Percentiles rank a stretch among this genome's conserved stretches.
phyloP scores from a whole-genome alignment of 371 early-diverging fungal genomes.

The Syncephalastrum monosporum region DNA sequence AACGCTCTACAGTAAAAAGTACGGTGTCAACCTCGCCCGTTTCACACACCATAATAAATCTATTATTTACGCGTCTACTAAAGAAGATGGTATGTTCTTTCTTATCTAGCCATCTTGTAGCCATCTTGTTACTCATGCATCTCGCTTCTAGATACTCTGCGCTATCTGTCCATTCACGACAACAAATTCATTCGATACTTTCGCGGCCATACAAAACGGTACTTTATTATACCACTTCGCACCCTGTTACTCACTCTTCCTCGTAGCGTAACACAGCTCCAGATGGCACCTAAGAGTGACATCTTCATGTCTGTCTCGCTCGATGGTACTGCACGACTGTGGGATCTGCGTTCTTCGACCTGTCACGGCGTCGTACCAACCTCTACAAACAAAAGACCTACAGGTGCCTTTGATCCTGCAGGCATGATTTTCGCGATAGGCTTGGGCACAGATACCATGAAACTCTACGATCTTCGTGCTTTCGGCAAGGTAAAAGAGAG shows the following conservation, averaged over 20 bases:
- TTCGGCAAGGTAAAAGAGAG: slow-evolving; percentile 4
- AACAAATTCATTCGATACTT: slow-evolving; percentile 93
- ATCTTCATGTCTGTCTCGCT: slow-evolving; percentile 69
- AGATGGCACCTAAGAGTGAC: slow-evolving; percentile 81
- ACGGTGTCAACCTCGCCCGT: slow-evolving; percentile 79
- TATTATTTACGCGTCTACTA: slow-evolving; percentile 89
- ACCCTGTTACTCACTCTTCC: background rate
- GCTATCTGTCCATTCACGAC: slow-evolving; percentile 90
- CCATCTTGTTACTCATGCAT: background rate
- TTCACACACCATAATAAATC: slow-evolving; percentile 79
- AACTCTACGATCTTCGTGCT: slow-evolving; percentile 74
- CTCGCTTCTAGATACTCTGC: slow-evolving; percentile 67
- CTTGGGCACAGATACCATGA: slow-evolving; percentile 35
- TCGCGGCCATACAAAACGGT: slow-evolving; percentile 79
- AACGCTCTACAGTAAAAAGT: slow-evolving; percentile 76
- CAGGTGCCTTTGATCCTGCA: slow-evolving; percentile 78
- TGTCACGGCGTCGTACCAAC: slow-evolving; percentile 53
- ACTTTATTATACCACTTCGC: slow-evolving; percentile 9
- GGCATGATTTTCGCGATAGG: slow-evolving; percentile 80
- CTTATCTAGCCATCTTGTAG: background rate
- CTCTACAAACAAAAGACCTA: slow-evolving; percentile 47
- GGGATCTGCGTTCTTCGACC: slow-evolving; percentile 72
- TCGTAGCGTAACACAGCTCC: slow-evolving; percentile 67
- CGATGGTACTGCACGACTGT: slow-evolving; percentile 74
- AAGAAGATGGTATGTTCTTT: slow-evolving; percentile 73